These are phyloP conservation scores for Geosmithia morbida DNA, from an alignment of 2,329 filamentous ascomycete species.

Conservation along the genomic window DNA sequence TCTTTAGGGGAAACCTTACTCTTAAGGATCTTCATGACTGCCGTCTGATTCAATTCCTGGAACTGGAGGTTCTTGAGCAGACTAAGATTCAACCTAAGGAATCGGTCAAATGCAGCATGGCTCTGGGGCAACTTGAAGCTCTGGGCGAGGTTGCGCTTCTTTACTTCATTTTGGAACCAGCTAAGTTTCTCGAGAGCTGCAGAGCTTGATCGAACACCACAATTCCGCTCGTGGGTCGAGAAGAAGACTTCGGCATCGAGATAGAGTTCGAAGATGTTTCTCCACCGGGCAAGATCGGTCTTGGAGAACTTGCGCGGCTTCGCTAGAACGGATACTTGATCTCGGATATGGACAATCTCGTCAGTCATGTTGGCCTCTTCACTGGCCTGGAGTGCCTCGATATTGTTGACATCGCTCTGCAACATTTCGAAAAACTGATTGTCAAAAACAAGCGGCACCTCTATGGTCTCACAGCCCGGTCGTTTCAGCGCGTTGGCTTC, in stretches of 20 bases:
- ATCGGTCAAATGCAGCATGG: constrained; percentile 47
- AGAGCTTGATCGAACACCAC: constrained; percentile 50
- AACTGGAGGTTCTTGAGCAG: constrained; percentile 74
- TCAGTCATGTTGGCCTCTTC: constrained; percentile 50
- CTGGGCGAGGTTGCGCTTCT: constrained; percentile 40
- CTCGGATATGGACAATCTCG: constrained; percentile 50
- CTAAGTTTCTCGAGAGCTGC: constrained; percentile 54
- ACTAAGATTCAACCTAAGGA: constrained; percentile 57
- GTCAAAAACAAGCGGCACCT: constrained; percentile 65
- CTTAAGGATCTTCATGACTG: constrained; percentile 73
- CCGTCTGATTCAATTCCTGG: constrained; percentile 68
- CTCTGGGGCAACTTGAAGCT: constrained; percentile 55
- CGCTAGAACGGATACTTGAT: constrained; percentile 48
- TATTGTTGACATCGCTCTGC: constrained; percentile 51
- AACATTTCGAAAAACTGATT: constrained; percentile 68
- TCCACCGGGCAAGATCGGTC: constrained; percentile 61
- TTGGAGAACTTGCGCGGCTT: constrained; percentile 47
- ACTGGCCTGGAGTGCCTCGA: constrained; percentile 52
- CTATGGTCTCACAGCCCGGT: constrained; percentile 28
- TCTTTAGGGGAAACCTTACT: constrained; percentile 35
- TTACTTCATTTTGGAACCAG: constrained; percentile 57
- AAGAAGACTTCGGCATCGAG: constrained; percentile 72
- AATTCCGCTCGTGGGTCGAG: constrained; percentile 57
- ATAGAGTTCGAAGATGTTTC: constrained; percentile 70
- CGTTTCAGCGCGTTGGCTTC: background rate